Evolutionary conservation across 768 basidiomycete genomes (phyloP), one percentile per base, ranked within the genome.

Genomic region (Coprinellus aureogranulatus): DNA sequence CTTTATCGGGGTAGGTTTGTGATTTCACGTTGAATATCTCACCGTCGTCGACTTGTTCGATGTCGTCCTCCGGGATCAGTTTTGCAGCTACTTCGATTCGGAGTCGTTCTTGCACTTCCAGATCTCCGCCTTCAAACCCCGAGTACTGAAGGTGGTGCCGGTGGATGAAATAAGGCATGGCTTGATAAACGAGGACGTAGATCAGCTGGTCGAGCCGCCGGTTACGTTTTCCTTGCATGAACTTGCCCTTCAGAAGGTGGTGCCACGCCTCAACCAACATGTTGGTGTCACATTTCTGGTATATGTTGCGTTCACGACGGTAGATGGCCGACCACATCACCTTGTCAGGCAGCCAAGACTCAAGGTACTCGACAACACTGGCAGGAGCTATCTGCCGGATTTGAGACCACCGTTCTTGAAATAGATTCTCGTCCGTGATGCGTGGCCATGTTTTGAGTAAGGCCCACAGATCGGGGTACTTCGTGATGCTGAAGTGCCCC

Each of bases 201-300:
- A 70, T 47, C 2, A 70, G 58, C n/a, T 65, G 63, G 45, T 69
- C 68, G 3, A 67, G 27, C 2, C 52, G 55, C 22, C 63, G 57
- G 45, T 71, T 71, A 1, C 59, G 60, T 30, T 59, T 57, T 1
- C 67, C 67, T 11, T 64, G 46, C 37, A 70, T 53, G 39, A 72
- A 69, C 20, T 65, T 68, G 4, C 57, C 53, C 37, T 71, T 71
- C 4, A 69, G 57, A 9, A 71, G 45, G 42, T 67, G 67, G 50
- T 68, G 67, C 68, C 68, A 68, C 41, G 50, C 50, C 31, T 52
- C 50, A 52, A 52, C 31, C 14, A 52, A 31, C 50, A 52, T 52
- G 50, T 52, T 52, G 6, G 50, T 52, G 50, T 52, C 25, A 26
- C 14, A 52, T 14, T 34, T 14, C 23, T 52, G 31, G 26, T 34